These are phyloP conservation scores for Gossypium gossypioides DNA, from an alignment of 441 rosid genomes.

Conservation along the genomic window DNA sequence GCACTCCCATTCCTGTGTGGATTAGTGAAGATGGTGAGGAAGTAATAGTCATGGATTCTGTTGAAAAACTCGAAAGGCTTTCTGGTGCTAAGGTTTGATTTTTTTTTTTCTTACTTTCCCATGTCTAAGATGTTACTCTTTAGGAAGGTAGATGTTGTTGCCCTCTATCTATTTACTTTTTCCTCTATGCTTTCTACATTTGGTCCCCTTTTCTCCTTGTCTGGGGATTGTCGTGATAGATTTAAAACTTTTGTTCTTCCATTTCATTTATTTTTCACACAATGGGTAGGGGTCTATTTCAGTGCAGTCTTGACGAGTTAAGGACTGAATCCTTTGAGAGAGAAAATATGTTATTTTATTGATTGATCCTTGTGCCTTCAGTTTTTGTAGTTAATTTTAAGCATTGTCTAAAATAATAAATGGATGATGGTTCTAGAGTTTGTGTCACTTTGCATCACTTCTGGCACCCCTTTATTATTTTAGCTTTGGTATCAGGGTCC, in stretches of 20 bases:
- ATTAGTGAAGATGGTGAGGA: conserved; percentile 79
- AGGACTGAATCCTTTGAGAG: not conserved
- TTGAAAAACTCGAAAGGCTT: conserved; percentile 77
- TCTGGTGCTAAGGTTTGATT: conserved; percentile 73
- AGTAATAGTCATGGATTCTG: conserved; percentile 71
- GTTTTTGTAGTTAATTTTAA: not conserved
- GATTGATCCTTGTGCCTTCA: not conserved
- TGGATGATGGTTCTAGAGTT: conserved; percentile 12
- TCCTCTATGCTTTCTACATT: not conserved
- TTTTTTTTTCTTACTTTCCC: conserved; percentile 14
- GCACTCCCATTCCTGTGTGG: conserved; percentile 97
- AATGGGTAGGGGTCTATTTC: not conserved
- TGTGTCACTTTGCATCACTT: not conserved
- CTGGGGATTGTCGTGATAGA: not conserved
- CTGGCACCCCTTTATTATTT: not conserved
- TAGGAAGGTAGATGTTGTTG: not conserved
- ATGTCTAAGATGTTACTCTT: not conserved
- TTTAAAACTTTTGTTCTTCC: not conserved
- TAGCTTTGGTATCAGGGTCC: not conserved
- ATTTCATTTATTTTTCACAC: not conserved
- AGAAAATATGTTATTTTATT: not conserved
- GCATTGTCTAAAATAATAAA: conserved; percentile 2
- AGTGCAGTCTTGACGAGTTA: conserved; percentile 3
- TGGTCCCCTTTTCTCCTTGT: not conserved
- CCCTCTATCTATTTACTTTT: conserved; percentile 3